phyloP scores from a whole-genome alignment of 140 eudicot species.

The Oenanthe javanica region DNA sequence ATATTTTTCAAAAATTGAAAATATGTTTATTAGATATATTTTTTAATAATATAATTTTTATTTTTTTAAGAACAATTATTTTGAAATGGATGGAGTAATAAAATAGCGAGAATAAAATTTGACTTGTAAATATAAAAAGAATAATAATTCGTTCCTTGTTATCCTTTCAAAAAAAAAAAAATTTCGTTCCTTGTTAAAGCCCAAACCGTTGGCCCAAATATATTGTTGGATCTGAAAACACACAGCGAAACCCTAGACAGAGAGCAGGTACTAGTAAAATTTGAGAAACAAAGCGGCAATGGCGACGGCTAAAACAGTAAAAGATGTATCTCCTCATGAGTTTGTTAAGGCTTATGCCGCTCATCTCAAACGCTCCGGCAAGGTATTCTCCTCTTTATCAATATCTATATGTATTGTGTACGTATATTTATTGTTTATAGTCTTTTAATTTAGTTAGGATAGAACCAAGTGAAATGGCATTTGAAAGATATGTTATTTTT shows the following conservation, averaged over 20 bases:
- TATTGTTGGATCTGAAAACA: neutral
- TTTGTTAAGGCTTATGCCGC: constrained; percentile 57
- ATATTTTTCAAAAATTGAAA: too few relatives aligned
- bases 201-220: too few relatives aligned
- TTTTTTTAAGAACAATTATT: too few relatives aligned
- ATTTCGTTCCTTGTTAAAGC: too few relatives aligned
- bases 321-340: constrained; percentile 15
- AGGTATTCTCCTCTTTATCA: constrained; percentile 24
- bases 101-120: too few relatives aligned
- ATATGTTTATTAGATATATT: too few relatives aligned
- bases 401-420: neutral
- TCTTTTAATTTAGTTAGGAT: neutral
- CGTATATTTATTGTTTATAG: neutral
- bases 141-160: too few relatives aligned
- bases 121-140: too few relatives aligned
- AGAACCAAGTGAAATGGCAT: neutral
- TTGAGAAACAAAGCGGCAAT: neutral
- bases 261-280: neutral
- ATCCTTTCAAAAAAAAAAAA: too few relatives aligned
- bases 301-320: constrained; percentile 59
- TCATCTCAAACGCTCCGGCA: constrained; percentile 72
- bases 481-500: neutral
- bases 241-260: neutral
- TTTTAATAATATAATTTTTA: too few relatives aligned
- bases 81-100: too few relatives aligned